These are phyloP conservation scores for Venturia aucupariae DNA, from an alignment of 2,329 filamentous ascomycete species.

Conservation along the genomic window DNA sequence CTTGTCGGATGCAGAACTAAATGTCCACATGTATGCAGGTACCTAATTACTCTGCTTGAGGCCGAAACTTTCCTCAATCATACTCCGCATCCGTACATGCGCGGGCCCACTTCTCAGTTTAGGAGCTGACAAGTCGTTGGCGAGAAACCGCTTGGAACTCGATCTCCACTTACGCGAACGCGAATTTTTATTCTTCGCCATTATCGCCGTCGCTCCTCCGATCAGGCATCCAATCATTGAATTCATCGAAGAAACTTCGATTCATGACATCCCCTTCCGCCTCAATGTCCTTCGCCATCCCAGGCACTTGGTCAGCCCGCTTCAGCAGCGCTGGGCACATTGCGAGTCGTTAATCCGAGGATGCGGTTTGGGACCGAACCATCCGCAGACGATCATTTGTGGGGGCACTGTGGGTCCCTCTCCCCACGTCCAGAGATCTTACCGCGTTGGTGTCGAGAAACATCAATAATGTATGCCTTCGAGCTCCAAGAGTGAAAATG, in stretches of 20 bases:
- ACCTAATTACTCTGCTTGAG: neutral
- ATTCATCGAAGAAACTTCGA: too few species aligned
- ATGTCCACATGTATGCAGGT: too few species aligned
- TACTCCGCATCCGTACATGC: too few species aligned
- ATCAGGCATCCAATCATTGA: too few species aligned
- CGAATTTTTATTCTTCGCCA: too few species aligned
- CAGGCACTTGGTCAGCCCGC: neutral
- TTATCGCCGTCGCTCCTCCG: too few species aligned
- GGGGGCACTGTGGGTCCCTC: neutral
- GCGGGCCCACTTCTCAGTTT: too few species aligned
- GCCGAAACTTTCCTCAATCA: neutral
- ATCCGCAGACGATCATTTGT: neutral
- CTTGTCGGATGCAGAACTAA: too few species aligned
- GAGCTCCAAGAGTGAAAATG: neutral
- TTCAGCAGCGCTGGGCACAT: neutral
- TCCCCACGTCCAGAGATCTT: neutral
- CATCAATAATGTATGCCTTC: neutral
- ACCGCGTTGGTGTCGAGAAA: neutral
- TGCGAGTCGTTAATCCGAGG: neutral
- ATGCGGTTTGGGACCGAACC: neutral
- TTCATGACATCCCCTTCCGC: neutral
- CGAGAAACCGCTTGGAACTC: too few species aligned
- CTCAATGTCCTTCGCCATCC: neutral
- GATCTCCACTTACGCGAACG: too few species aligned
- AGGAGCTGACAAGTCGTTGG: neutral